phyloP scores from a whole-genome alignment of 257 asterid genomes.

The Solanum arcanum region DNA sequence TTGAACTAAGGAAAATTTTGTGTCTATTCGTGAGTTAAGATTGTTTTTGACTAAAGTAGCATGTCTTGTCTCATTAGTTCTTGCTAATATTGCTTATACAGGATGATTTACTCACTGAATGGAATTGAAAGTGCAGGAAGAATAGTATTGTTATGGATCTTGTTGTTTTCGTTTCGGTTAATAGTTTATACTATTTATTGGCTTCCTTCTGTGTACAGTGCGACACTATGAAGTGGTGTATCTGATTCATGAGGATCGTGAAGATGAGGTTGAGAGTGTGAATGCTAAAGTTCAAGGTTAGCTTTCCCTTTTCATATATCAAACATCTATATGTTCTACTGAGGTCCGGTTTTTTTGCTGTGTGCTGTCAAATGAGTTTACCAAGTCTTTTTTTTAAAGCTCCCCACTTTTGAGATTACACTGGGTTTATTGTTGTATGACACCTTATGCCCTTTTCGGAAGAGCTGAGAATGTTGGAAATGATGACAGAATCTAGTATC shows the following conservation, averaged over 20 bases:
- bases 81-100: neutral
- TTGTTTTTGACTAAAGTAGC: neutral
- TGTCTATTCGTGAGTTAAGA: neutral
- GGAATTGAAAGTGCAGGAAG: neutral
- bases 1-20: neutral
- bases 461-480: neutral
- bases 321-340: neutral
- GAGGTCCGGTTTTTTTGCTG: neutral
- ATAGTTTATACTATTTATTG: neutral
- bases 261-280: constrained; percentile 70
- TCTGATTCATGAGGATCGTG: constrained; percentile 73
- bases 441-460: neutral
- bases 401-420: neutral
- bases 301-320: neutral
- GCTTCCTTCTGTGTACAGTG: constrained; percentile 33
- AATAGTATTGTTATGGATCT: neutral
- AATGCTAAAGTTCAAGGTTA: constrained; percentile 75
- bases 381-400: neutral
- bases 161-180: neutral
- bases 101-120: neutral
- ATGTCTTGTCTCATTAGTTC: neutral
- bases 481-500: neutral
- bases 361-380: neutral
- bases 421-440: neutral
- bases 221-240: constrained; percentile 94